Evolutionary conservation across 768 basidiomycete genomes (phyloP), one percentile per base, ranked within the genome.

Genomic region (Rhizopogon roseolus): DNA sequence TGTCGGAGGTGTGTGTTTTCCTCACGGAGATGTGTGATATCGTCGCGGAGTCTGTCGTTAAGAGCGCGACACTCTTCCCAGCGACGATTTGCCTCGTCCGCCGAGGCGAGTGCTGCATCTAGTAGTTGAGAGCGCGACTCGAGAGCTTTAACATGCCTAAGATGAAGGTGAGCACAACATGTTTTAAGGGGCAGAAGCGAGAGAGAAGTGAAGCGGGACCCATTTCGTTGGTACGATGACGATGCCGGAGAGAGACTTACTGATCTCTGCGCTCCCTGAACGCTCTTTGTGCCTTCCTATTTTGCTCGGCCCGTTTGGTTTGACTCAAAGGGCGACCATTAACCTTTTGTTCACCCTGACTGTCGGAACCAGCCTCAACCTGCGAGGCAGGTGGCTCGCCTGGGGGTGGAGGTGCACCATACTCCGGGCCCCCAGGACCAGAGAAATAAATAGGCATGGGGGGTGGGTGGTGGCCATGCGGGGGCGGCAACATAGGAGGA

Each of bases 281-380:
- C 1, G 92, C 93, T 40, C 93, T 80, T 71, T 97, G 93, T 0
- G 93, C 93, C 69, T 93, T 94, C 61, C 93, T 80, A 68, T 97
- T 97, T 74, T 97, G 93, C 63, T 95, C 93, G 41, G 93, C 93
- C 9, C 93, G 82, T 65, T 93, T 94, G 66, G 85, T 88, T 64
- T 79, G 82, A 68, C 86, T 90, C 48, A 93, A 75, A 10, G 82
- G 71, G 44, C 90, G 76, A 25, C 78, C 78, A 17, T 71, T 68
- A 2, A 0, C 53, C 50, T 55, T 57, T 14, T 40, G 34, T 32
- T 29, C 46, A 1, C 8, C 34, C 27, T 61, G 61, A 16, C 14
- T 1, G 28, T 41, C 16, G 38, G 65, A 54, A 10, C 50, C 50
- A 22, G 14, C 69, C 36, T 68, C 56, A 36, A 62, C 62, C 0